Evolutionary conservation across 2,329 filamentous ascomycete species (phyloP), one percentile per base, ranked within the genome.

Genomic region (Cadophora malorum): DNA sequence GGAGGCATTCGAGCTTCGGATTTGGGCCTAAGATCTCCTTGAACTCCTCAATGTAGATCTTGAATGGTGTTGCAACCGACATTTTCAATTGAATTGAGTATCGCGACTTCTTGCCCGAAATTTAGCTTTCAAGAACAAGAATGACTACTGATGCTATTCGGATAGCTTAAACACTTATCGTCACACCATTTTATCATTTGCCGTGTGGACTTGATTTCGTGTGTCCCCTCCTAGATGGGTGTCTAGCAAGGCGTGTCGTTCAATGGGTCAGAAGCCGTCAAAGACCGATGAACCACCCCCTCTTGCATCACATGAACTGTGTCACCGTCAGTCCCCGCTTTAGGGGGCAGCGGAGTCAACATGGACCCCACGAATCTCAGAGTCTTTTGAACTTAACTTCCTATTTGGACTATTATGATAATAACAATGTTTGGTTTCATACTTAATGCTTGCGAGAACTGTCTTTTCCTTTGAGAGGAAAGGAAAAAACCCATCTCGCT

Each of bases 41-140:
- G 66, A 88, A 88, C 31, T 82, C 82, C 0, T 81, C 76, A 56
- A 86, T 81, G 70, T 85, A 86, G 63, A 85, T 53, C 7, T 53
- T 53, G 50, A 53, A 53, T 53, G 50, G 23, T 5, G 12, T 31
- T 28, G 23, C 21, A 5, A 23, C 10, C 12, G 50, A 16, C 50
- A 53, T 53, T 14, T 53, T 53, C 23, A 53, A 4, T 53, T 31
- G 0, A 3, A 4, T 53, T 31, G 23, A 31, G 19, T 16, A 19
- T 16, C 25, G 23, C 21, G 23, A 53, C 4, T 12, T 53, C 50
- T 28, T 12, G 23, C 23, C 23, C 28, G 9, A 31, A 53, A 2
- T 45, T 45, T 53, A 53, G 3, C 12, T 31, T 19, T 14, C 6
- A 31, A 6, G 12, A 28, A 28, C 12, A 23, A 31, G 23, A 7